Evolutionary conservation across 345 rosid genomes (phyloP).

Genomic region (Rhizophora apiculata): DNA sequence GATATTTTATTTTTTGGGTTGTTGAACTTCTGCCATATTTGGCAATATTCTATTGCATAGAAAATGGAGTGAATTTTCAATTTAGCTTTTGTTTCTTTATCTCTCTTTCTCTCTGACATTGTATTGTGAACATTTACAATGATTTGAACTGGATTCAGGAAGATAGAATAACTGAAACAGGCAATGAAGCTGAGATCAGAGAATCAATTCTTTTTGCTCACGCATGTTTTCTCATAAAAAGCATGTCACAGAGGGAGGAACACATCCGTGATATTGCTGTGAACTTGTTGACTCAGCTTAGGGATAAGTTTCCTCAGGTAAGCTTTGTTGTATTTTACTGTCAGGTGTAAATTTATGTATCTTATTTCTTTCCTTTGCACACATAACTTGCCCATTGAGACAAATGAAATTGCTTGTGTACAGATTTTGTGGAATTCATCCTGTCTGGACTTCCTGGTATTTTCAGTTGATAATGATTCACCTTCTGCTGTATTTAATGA

Average conservation of each 20-base stretch:
- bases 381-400: constrained; percentile 18
- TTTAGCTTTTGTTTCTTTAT: no score
- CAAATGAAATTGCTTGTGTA: constrained; percentile 22
- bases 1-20: no score
- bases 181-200: constrained; percentile 73
- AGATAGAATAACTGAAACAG: constrained; percentile 72
- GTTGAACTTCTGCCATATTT: no score
- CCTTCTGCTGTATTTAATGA: constrained; percentile 71
- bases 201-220: constrained; percentile 80
- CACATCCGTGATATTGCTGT: constrained; percentile 81
- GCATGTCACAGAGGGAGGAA: constrained; percentile 96
- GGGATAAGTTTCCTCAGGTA: constrained; percentile 99
- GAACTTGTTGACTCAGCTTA: constrained; percentile 81
- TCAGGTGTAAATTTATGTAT: constrained; percentile 1
- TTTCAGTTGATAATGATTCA: constrained; percentile 68
- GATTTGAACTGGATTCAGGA: constrained; percentile 61
- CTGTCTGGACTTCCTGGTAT: constrained; percentile 78
- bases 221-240: constrained; percentile 86
- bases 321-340: constrained; percentile 10
- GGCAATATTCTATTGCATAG: no score
- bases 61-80: no score
- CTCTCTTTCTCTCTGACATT: background rate
- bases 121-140: constrained; percentile 16
- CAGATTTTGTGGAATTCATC: constrained; percentile 98
- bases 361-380: background rate